Evolutionary conservation across 1,139 yeast species (phyloP).

Genomic region (Yamadazyma pseudoaaseri): DNA sequence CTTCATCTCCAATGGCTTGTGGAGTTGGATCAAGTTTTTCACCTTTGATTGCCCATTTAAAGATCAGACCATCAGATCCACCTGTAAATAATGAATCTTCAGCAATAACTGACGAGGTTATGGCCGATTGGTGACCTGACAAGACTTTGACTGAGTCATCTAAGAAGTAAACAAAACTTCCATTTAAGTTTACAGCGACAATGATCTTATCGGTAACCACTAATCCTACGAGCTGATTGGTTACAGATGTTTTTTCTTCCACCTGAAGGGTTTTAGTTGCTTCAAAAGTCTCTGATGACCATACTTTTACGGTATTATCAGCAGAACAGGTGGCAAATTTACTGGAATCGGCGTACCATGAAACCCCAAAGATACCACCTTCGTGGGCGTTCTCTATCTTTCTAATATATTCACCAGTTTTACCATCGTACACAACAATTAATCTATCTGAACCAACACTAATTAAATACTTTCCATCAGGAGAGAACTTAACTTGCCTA

Average conservation of each 20-base stretch:
- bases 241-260: conserved; percentile 33
- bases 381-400: conserved; percentile 59
- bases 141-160: conserved; percentile 38
- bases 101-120: conserved; percentile 48
- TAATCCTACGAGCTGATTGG: conserved; percentile 79
- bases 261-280: conserved; percentile 41
- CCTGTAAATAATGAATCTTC: conserved; percentile 53
- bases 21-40: conserved; percentile 37
- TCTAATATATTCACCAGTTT: conserved; percentile 70
- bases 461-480: conserved; percentile 70
- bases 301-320: conserved; percentile 69
- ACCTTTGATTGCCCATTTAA: conserved; percentile 49
- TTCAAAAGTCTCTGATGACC: conserved; percentile 42
- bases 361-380: conserved; percentile 78
- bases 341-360: conserved; percentile 65
- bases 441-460: conserved; percentile 85
- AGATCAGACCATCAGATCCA: conserved; percentile 79
- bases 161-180: conserved; percentile 65
- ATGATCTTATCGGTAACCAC: conserved; percentile 60
- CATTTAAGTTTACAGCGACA: conserved; percentile 69
- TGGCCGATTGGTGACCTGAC: conserved; percentile 78
- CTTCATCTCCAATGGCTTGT: conserved; percentile 20
- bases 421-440: conserved; percentile 81
- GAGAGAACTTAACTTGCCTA: conserved; percentile 79
- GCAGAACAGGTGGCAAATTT: conserved; percentile 80